Percentiles rank a stretch among this genome's conserved stretches.
Conservation (phyloP, 208 protist genomes). For the Acanthamoeba quina region DNA sequence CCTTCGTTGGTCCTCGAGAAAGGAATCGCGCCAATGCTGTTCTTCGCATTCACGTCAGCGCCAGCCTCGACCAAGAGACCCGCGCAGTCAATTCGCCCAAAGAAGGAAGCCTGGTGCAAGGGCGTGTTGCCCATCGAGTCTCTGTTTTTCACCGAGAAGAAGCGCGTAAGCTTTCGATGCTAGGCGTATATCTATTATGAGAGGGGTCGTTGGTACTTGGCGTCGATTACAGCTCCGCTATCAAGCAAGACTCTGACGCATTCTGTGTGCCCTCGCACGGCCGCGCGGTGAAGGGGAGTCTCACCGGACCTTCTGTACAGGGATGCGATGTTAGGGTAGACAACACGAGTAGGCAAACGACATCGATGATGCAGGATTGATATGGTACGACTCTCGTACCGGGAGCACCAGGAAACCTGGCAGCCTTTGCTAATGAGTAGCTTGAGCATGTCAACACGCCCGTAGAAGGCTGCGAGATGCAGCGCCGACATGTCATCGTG, state of each 20-base stretch:
- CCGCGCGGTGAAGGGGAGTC: conserved; percentile 52
- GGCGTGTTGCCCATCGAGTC: conserved; percentile 54
- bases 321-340: background rate
- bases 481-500: conserved; percentile 47
- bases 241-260: conserved; percentile 13
- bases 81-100: conserved; percentile 26
- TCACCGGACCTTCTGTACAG: background rate
- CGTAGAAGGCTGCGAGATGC: conserved; percentile 51
- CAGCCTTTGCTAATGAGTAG: conserved; percentile 21
- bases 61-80: conserved; percentile 54
- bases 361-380: background rate
- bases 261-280: conserved; percentile 6
- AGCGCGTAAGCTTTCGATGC: no score
- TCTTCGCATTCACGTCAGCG: conserved; percentile 33
- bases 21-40: conserved; percentile 25
- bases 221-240: background rate
- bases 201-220: conserved; percentile 11
- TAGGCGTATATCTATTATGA: no score
- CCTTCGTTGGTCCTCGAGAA: conserved; percentile 33
- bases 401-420: conserved; percentile 6
- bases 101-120: conserved; percentile 44
- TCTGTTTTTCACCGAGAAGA: background rate
- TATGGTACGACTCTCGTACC: background rate
- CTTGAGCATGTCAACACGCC: conserved; percentile 52
- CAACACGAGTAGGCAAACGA: background rate